Evolutionary conservation across 257 asterid genomes (phyloP).

Genomic region (Cruciata laevipes): DNA sequence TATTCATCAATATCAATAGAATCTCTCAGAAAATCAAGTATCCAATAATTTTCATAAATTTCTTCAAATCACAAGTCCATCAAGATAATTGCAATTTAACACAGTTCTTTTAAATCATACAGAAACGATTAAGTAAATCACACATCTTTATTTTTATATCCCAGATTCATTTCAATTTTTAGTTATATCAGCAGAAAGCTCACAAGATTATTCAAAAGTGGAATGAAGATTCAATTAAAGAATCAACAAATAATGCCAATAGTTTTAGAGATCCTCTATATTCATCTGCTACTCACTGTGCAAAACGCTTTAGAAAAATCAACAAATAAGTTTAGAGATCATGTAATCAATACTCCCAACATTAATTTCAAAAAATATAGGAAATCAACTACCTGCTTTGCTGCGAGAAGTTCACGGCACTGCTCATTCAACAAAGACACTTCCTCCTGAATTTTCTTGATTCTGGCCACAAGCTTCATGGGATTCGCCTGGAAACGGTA

Average conservation of each 20-base stretch:
- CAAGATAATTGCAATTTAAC: neutral
- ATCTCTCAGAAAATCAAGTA: too few relatives aligned
- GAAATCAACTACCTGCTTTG: constrained; percentile 56
- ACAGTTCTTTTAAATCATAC: neutral
- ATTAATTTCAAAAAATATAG: neutral
- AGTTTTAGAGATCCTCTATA: neutral
- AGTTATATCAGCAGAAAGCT: neutral
- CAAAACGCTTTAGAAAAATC: neutral
- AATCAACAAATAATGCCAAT: too few relatives aligned
- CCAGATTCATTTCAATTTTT: neutral
- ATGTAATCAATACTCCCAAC: neutral
- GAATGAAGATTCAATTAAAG: neutral
- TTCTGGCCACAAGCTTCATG: constrained; percentile 76
- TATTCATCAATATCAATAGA: neutral
- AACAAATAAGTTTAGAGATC: neutral
- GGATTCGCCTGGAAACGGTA: constrained; percentile 62
- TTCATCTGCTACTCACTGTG: neutral
- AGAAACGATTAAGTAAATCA: neutral
- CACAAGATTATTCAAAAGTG: neutral
- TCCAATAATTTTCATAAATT: too few relatives aligned
- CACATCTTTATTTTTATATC: neutral
- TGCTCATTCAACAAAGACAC: constrained; percentile 66
- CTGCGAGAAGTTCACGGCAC: constrained; percentile 88
- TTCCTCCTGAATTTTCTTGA: constrained; percentile 77
- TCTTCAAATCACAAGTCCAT: neutral